Evolutionary conservation across 768 basidiomycete genomes (phyloP).

Genomic region (Galerina marginata): DNA sequence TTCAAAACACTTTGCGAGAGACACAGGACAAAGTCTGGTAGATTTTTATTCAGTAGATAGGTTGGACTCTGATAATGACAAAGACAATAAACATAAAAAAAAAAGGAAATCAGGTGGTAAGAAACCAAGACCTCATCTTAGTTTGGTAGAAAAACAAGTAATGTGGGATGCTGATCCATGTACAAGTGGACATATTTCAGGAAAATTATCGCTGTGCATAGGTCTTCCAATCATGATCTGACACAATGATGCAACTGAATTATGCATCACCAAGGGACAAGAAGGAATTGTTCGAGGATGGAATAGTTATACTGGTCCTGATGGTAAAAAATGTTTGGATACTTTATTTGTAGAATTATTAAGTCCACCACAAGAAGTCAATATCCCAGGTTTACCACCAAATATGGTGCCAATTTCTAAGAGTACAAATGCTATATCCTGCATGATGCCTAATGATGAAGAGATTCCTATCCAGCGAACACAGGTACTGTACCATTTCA

Average conservation of each 20-base stretch:
- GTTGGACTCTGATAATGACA: background rate
- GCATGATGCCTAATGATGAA: conserved; percentile 26
- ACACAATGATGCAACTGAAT: background rate
- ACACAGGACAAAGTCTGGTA: conserved; percentile 24
- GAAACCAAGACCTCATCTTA: background rate
- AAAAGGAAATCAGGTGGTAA: background rate
- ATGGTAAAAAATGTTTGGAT: too few relatives aligned
- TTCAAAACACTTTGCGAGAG: conserved; percentile 29
- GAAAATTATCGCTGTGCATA: background rate
- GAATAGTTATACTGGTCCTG: too few relatives aligned
- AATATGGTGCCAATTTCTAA: conserved; percentile 37
- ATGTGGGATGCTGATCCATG: background rate
- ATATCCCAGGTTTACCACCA: conserved; percentile 29
- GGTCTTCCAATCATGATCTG: conserved; percentile 39
- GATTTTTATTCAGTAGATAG: conserved; percentile 34
- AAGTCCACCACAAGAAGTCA: conserved; percentile 26
- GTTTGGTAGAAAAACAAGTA: background rate
- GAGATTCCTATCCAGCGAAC: conserved; percentile 12
- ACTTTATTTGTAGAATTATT: conserved; percentile 19
- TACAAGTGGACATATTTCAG: background rate
- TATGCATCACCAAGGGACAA: conserved; percentile 18
- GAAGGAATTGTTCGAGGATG: too few relatives aligned
- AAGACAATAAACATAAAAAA: background rate
- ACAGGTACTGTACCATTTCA: conserved; percentile 20
- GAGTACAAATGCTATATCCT: conserved; percentile 8